A percentile compares a stretch with the other conserved stretches of the same genome.
Evolutionary conservation across 805 yeast species (phyloP).

Genomic region (Kodamaea neixiangensis): DNA sequence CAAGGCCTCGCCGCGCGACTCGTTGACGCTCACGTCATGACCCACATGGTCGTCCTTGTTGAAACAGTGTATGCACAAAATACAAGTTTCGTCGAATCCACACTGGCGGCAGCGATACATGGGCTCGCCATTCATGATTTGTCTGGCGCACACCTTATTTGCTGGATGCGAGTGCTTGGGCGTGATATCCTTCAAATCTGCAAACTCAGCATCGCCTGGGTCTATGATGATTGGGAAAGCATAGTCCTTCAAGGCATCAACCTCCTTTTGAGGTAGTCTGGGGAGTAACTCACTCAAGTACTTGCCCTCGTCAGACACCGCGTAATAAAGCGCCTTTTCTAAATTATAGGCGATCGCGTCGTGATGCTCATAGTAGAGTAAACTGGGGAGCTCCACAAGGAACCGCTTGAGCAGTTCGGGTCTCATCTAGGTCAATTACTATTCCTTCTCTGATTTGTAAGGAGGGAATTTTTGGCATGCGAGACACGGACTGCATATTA

Average conservation of each 20-base stretch:
- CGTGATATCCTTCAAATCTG: neutral
- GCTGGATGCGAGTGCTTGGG: slow-evolving; percentile 43
- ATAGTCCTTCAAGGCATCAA: neutral
- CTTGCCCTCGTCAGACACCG: slow-evolving; percentile 22
- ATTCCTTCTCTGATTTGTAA: slow-evolving; percentile 1
- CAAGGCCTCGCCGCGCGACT: slow-evolving; percentile 56
- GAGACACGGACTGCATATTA: neutral
- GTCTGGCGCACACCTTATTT: slow-evolving; percentile 70
- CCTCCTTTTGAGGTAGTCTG: neutral
- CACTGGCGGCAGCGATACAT: slow-evolving; percentile 76
- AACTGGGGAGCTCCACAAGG: slow-evolving; percentile 28
- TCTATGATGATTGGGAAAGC: neutral
- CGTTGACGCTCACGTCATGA: slow-evolving; percentile 61
- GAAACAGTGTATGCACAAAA: slow-evolving; percentile 72
- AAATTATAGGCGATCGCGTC: slow-evolving; percentile 22
- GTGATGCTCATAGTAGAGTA: slow-evolving; percentile 15
- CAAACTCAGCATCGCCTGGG: neutral
- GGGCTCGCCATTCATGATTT: slow-evolving; percentile 61
- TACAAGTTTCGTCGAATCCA: slow-evolving; percentile 78
- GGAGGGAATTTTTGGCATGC: neutral
- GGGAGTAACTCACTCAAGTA: slow-evolving; percentile 17
- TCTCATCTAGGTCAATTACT: neutral
- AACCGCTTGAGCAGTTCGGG: slow-evolving; percentile 25
- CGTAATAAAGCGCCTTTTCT: slow-evolving; percentile 31
- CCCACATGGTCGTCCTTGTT: slow-evolving; percentile 65